Percentiles rank a stretch among this genome's conserved stretches.
Conservation (phyloP, 2,329 filamentous ascomycete genomes). For the Clarireedia paspali region DNA sequence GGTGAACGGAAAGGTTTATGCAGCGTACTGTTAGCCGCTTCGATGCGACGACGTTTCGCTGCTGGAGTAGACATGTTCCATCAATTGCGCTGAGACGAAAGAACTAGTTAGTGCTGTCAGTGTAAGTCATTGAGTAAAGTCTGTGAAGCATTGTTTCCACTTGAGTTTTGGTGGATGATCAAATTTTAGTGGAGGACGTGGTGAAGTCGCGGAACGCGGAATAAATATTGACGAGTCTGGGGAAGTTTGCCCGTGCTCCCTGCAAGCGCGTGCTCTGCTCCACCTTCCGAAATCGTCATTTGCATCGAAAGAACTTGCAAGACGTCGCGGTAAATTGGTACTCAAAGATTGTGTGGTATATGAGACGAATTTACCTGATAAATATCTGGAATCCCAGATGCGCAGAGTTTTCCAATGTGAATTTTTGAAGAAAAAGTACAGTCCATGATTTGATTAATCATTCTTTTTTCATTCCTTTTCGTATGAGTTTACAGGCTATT, state of each 20-base stretch:
- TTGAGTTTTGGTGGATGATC: background rate
- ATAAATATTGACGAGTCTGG: background rate
- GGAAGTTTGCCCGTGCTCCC: background rate
- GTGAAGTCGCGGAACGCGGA: background rate
- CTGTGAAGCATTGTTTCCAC: constrained; percentile 13
- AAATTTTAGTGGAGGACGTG: background rate
- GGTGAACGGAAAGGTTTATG: constrained; percentile 68
- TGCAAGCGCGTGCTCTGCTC: no score
- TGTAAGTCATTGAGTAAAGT: constrained; percentile 21
- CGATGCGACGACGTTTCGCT: constrained; percentile 56
- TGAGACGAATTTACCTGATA: no score
- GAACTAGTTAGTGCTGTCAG: constrained; percentile 22
- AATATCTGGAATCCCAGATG: no score
- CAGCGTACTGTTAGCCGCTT: constrained; percentile 49
- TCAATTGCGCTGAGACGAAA: background rate
- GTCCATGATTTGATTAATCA: background rate
- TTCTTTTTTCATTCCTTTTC: background rate
- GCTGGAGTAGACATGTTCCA: constrained; percentile 40
- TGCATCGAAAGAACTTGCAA: background rate
- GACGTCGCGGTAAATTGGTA: no score
- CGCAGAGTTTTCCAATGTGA: no score
- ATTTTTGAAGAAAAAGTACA: no score
- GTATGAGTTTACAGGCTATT: background rate
- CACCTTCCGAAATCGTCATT: no score
- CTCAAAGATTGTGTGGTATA: no score